phyloP scores from a whole-genome alignment of 2,329 filamentous ascomycete genomes.

The Fusarium miscanthi region DNA sequence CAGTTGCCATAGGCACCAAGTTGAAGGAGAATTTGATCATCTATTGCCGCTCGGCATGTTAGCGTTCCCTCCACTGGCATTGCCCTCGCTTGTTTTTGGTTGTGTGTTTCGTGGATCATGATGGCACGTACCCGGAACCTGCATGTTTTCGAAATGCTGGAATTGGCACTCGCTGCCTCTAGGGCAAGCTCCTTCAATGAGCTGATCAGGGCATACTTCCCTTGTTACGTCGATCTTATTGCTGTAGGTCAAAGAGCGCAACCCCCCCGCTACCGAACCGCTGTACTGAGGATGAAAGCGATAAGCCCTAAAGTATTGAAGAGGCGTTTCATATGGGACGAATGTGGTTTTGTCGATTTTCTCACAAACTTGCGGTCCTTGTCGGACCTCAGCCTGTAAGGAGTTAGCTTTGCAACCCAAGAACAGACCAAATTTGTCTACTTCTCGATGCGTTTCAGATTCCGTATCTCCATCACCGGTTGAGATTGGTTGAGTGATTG shows the following conservation, averaged over 20 bases:
- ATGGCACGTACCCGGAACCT: conserved; percentile 52
- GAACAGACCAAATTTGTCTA: conserved; percentile 51
- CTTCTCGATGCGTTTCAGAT: conserved; percentile 54
- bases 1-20: conserved; percentile 75
- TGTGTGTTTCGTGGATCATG: conserved; percentile 23
- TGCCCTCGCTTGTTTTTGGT: conserved; percentile 34
- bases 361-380: conserved; percentile 1
- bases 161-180: conserved; percentile 77
- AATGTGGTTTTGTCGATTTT: conserved; percentile 41
- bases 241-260: conserved; percentile 92
- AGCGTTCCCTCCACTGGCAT: conserved; percentile 56
- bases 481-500: conserved; percentile 49
- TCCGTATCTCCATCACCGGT: conserved; percentile 40
- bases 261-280: conserved; percentile 76
- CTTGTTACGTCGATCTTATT: conserved; percentile 84
- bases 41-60: conserved; percentile 62
- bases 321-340: conserved; percentile 81
- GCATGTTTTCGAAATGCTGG: conserved; percentile 75
- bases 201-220: conserved; percentile 81
- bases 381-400: conserved; percentile 32
- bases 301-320: conserved; percentile 86
- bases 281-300: conserved; percentile 86
- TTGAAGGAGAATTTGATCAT: conserved; percentile 78
- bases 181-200: conserved; percentile 74
- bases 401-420: conserved; percentile 33